Evolutionary conservation across 495 filamentous ascomycete genomes (phyloP).

Genomic region (Lasiosphaeria ovina): DNA sequence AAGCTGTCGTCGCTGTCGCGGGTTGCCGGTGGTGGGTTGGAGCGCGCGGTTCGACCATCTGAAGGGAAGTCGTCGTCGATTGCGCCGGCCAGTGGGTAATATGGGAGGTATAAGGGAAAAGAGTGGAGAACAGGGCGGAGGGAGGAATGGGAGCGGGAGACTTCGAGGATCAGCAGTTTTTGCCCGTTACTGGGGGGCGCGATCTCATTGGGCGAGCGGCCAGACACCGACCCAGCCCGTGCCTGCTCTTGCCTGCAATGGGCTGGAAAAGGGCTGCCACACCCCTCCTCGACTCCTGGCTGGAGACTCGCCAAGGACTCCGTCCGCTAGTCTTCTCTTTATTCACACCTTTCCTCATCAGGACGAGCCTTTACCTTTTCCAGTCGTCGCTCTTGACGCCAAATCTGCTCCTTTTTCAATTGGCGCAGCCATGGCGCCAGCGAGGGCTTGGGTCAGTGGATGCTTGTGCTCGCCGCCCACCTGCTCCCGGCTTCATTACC

Average conservation of each 20-base stretch:
- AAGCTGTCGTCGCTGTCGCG: conserved; percentile 27
- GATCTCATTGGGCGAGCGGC: conserved; percentile 26
- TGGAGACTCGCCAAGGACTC: not conserved
- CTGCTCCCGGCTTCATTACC: not conserved
- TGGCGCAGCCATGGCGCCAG: conserved; percentile 5
- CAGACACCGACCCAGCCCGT: conserved; percentile 22
- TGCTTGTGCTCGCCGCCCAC: not conserved
- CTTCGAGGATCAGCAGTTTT: conserved; percentile 32
- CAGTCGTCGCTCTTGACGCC: not conserved
- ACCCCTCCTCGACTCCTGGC: not conserved
- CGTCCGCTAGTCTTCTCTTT: conserved; percentile 7
- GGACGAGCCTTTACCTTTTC: conserved; percentile 21
- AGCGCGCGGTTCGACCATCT: conserved; percentile 28
- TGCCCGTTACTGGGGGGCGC: conserved; percentile 17
- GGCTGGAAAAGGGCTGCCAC: conserved; percentile 7
- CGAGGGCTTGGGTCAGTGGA: not conserved
- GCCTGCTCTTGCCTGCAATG: conserved; percentile 21
- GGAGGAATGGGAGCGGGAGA: conserved; percentile 21
- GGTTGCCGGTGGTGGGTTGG: conserved; percentile 26
- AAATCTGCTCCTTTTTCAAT: not conserved
- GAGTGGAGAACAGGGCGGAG: conserved; percentile 30
- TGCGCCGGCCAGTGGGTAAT: conserved; percentile 26
- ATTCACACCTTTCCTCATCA: conserved; percentile 23
- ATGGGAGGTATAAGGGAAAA: conserved; percentile 21
- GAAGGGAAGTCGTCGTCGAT: conserved; percentile 20